Percentiles rank a stretch among this genome's conserved stretches.
Evolutionary conservation across 2,329 filamentous ascomycete genomes (phyloP).

Genomic region (Colletotrichum liaoningense): DNA sequence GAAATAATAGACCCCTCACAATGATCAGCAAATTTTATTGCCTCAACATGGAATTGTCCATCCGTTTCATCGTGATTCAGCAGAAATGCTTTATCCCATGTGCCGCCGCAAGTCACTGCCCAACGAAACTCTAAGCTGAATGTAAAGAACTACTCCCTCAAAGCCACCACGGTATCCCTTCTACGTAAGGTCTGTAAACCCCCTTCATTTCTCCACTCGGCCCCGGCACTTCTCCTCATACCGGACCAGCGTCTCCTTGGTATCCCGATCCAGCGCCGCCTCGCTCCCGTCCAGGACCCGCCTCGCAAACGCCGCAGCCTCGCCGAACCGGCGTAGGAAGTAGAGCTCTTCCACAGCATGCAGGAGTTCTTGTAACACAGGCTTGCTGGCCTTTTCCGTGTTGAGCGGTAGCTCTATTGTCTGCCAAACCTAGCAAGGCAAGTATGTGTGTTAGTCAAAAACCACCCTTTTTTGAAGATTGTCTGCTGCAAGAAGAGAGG

Average conservation of each 20-base stretch:
- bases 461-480: too few species aligned
- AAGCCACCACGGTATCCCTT: too few species aligned
- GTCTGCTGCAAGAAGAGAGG: neutral
- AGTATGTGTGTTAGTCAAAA: too few species aligned
- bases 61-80: neutral
- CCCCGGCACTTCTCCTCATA: conserved; percentile 57
- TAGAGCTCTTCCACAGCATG: conserved; percentile 70
- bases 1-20: conserved; percentile 23
- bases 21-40: conserved; percentile 12
- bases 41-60: neutral
- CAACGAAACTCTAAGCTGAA: too few species aligned
- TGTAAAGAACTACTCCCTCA: too few species aligned
- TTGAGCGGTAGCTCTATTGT: conserved; percentile 54
- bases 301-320: conserved; percentile 55
- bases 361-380: conserved; percentile 60
- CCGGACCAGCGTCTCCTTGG: conserved; percentile 49
- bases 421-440: conserved; percentile 53
- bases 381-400: conserved; percentile 51
- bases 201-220: conserved; percentile 37
- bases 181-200: too few species aligned
- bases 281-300: conserved; percentile 46
- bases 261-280: conserved; percentile 56
- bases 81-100: neutral
- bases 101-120: too few species aligned
- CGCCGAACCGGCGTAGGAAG: conserved; percentile 60